Percentiles rank a stretch among this genome's conserved stretches.
Conservation (phyloP, 148 eudicot species). For the Silene latifolia region DNA sequence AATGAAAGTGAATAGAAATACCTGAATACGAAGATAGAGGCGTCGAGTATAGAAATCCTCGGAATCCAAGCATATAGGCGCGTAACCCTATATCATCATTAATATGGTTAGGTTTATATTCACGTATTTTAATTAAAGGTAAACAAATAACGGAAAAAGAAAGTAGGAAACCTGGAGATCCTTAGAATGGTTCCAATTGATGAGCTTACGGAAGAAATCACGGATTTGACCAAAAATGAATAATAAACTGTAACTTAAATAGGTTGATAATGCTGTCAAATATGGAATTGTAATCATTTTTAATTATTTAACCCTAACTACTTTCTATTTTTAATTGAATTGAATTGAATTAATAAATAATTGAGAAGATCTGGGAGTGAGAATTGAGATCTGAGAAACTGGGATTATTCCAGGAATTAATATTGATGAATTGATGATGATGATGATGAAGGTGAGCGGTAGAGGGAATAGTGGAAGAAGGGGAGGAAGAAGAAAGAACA, state of each 20-base stretch:
- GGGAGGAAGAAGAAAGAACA: too few species aligned
- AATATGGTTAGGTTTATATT: not conserved
- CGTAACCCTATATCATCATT: slow-evolving; percentile 56
- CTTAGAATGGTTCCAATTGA: slow-evolving; percentile 71
- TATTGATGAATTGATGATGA: too few species aligned
- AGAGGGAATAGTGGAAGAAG: too few species aligned
- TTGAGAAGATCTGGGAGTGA: too few species aligned
- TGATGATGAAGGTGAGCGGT: too few species aligned
- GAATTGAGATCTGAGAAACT: too few species aligned
- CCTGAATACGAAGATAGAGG: slow-evolving; percentile 83
- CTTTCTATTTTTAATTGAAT: too few species aligned
- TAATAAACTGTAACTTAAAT: slow-evolving; percentile 80
- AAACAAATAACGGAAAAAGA: not conserved
- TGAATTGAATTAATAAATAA: too few species aligned
- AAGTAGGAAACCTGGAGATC: slow-evolving; percentile 51
- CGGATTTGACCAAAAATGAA: slow-evolving; percentile 83
- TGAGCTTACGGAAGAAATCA: slow-evolving; percentile 63
- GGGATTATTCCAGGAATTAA: too few species aligned
- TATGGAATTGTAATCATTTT: slow-evolving; percentile 91
- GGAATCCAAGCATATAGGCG: slow-evolving; percentile 90
- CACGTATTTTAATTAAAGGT: not conserved
- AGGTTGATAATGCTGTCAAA: slow-evolving; percentile 79
- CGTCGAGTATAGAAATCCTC: slow-evolving; percentile 89
- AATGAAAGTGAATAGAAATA: slow-evolving; percentile 15
- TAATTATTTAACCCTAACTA: not conserved